Conservation (phyloP, 805 yeast species). For the Hanseniaspora meyeri region DNA sequence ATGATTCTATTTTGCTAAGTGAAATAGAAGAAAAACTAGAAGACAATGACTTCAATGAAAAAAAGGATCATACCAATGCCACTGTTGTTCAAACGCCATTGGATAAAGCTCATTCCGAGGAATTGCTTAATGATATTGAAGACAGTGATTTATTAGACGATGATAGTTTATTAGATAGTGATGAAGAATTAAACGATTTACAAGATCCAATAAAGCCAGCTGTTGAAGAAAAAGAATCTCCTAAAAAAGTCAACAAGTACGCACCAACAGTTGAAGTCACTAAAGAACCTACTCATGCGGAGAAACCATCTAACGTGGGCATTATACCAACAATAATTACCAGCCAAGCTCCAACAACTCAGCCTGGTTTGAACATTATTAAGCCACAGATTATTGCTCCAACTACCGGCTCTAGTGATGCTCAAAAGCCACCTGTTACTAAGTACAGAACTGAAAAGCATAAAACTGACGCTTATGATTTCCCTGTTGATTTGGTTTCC, state of each 20-base stretch:
- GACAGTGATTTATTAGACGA: slow-evolving; percentile 35
- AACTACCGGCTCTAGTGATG: slow-evolving; percentile 4
- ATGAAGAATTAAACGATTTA: slow-evolving; percentile 18
- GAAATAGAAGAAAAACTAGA: neutral
- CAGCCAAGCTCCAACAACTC: neutral
- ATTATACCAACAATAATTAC: neutral
- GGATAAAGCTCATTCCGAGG: slow-evolving; percentile 33
- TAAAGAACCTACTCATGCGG: neutral
- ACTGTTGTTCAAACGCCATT: slow-evolving; percentile 16
- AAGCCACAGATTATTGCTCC: slow-evolving; percentile 15
- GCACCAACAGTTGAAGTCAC: neutral
- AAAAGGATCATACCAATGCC: neutral
- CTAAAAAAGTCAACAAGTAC: slow-evolving; percentile 4
- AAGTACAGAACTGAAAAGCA: slow-evolving; percentile 37
- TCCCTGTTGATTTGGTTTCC: slow-evolving; percentile 46
- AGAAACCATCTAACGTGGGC: neutral
- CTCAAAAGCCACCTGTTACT: slow-evolving; percentile 19
- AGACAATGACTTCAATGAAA: neutral
- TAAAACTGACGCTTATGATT: slow-evolving; percentile 67
- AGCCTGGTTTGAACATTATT: neutral
- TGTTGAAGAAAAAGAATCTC: neutral
- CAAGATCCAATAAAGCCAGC: neutral
- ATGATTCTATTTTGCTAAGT: neutral
- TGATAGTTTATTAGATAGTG: slow-evolving; percentile 25
- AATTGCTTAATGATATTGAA: slow-evolving; percentile 20